Evolutionary conservation across 352 stramenopile genomes (phyloP), one percentile per base, ranked within the genome.

Genomic region (Blastocystis hominis): DNA sequence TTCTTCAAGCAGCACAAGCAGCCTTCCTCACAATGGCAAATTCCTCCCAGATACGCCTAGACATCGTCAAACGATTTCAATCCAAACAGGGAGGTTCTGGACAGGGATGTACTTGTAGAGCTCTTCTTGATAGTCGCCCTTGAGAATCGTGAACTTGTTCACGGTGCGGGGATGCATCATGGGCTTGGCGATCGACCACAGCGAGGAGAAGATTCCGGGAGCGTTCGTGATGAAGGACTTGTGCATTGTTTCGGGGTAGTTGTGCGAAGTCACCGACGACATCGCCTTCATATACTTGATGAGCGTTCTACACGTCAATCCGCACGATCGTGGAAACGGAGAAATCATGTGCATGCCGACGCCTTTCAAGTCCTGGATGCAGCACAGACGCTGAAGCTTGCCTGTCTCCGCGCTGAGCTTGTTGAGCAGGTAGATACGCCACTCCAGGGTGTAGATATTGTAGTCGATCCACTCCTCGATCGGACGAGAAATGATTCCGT

Each of bases 241-340:
- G 30, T 86, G 76, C 76, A 86, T 86, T n/a, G 76, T 86, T n/a
- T 86, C 76, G 40, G 76, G 76, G 40, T 86, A 86, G 63, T 86
- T 75, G 42, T 86, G 59, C 6, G 76, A 86, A 4, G 76, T 75
- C 6, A 86, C n/a, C 24, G 72, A 42, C 40, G 76, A 59, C 59
- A 86, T 86, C 17, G 44, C 76, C 63, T 86, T 86, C 17, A 86
- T 24, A 70, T 86, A 86, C 36, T 36, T 70, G 13, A 86, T 77
- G 0, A 86, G 44, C n/a, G 76, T 47, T 10, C 76, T 86, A 36
- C 5, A 34, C 10, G 53, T 80, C 7, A 76, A 6, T 15, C 30
- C 2, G 36, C 0, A 70, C 5, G 36, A 24, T 30, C n/a, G 40
- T 10, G 3, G 77, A 20, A 46, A 76, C 59, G 63, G 63, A 0